Base-by-base conservation (phyloP, 176 grass and related monocot species). In the Pharus latifolius region DNA sequence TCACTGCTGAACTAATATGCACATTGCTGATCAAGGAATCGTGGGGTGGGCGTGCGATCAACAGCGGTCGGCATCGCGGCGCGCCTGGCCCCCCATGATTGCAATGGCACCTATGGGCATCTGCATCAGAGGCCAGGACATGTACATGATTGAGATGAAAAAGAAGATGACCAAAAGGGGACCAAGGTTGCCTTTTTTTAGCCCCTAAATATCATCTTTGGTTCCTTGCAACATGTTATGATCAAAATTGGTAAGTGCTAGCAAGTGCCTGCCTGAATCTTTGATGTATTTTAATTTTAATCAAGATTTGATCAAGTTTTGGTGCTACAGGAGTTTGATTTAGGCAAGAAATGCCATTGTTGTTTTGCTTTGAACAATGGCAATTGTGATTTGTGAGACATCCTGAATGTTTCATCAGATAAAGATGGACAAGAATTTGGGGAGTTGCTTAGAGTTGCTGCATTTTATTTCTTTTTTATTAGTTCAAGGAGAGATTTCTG, bases 371-470 rank as follows among this genome's bases (percentile, higher is more conserved):
- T 63, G 49, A 29, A 69, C 55, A 32, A 69, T 70, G 83, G 83
- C 56, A 80, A 80, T 80, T 80, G 32, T 8, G 24, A 80, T 75
- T 80, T 80, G 32, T 8, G 24, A 69, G 56, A 56, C 28, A 56
- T 49, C 76, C 49, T 63, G n/a, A n/a, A 6, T 56, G 70, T 73
- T 80, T 80, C 77, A 30, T 85, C 77, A 64, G 77, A 85, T 43
- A 85, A 63, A 75, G 77, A 80, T 80, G 25, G 83, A 63, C 57
- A 33, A 85, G 42, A 48, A 61, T 63, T 16, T 70, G 31, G 26
- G 56, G 63, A 75, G 83, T 85, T 85, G 70, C 83, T 85, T 85
- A 80, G 63, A 67, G 63, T 24, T 40, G 70, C 53, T 74, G 46
- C 55, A 49, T 20, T 75, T 75, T 31, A 6, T 33, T 60, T 33